Conservation (phyloP, 2,329 filamentous ascomycete genomes). For the Sporothrix luriei region DNA sequence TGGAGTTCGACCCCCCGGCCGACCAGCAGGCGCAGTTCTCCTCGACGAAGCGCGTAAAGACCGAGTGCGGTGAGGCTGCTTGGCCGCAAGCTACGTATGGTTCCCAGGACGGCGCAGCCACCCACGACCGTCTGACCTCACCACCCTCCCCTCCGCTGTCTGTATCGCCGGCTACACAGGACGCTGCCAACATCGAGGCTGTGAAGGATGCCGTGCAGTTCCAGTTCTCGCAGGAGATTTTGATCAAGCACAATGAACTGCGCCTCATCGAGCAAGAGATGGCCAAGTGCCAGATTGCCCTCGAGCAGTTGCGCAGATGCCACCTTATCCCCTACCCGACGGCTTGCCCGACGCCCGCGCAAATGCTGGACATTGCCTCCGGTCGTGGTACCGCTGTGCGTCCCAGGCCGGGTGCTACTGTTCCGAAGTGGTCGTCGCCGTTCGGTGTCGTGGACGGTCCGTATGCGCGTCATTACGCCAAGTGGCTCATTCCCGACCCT, state of each 20-base stretch:
- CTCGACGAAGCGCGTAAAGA: constrained; percentile 38
- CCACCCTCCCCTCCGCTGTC: constrained; percentile 33
- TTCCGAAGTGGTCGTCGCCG: constrained; percentile 78
- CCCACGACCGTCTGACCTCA: constrained; percentile 23
- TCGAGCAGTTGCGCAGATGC: constrained; percentile 92
- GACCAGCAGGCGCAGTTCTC: neutral
- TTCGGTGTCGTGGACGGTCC: constrained; percentile 91
- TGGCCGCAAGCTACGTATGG: constrained; percentile 31
- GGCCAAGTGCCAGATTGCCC: constrained; percentile 88
- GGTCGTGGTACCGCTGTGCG: constrained; percentile 74
- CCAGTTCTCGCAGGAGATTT: constrained; percentile 86
- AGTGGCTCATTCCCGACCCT: constrained; percentile 89
- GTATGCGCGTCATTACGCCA: constrained; percentile 90
- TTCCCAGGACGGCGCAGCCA: neutral
- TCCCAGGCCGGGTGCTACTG: constrained; percentile 61
- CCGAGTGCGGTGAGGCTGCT: constrained; percentile 43
- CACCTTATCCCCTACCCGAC: constrained; percentile 88
- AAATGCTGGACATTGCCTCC: constrained; percentile 70
- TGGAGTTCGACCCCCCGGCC: constrained; percentile 20
- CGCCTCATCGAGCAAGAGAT: constrained; percentile 94
- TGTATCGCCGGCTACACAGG: constrained; percentile 33
- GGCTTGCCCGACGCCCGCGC: constrained; percentile 64
- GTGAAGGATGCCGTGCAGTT: constrained; percentile 76
- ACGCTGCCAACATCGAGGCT: constrained; percentile 48
- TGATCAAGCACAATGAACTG: constrained; percentile 92